phyloP scores from a whole-genome alignment of 2,329 filamentous ascomycete genomes.

The Leptographium wingfieldii region DNA sequence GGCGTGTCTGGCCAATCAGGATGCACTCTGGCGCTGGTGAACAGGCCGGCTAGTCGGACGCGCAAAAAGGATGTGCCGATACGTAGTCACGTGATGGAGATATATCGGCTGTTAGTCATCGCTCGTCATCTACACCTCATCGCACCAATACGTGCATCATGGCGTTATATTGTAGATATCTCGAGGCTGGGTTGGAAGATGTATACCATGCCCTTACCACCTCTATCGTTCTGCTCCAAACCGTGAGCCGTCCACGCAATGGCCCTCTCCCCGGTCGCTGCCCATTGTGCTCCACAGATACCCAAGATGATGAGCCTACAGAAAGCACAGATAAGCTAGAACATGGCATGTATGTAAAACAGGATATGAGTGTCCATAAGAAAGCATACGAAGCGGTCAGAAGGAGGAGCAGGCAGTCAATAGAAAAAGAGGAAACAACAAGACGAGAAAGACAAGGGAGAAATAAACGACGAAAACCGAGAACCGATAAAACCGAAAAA shows the following conservation, averaged over 20 bases:
- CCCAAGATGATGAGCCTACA: neutral
- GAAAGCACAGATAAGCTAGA: neutral
- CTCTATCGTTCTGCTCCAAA: neutral
- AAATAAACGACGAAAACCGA: neutral
- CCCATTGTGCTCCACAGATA: neutral
- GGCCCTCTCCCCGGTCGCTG: neutral
- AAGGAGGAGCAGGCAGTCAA: neutral
- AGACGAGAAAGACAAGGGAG: neutral
- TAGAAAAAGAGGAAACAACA: neutral
- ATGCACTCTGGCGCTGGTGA: neutral
- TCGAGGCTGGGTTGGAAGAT: neutral
- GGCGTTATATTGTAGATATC: neutral
- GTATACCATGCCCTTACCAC: neutral
- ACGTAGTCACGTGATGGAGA: neutral
- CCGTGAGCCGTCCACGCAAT: neutral
- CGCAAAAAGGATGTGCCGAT: neutral
- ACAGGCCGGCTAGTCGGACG: neutral
- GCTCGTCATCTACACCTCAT: no score
- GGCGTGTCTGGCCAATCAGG: neutral
- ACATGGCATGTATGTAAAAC: neutral
- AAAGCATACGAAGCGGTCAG: neutral
- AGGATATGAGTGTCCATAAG: no score
- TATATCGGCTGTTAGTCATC: no score
- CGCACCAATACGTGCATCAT: neutral
- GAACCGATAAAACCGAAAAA: neutral